Percentiles rank a stretch among this genome's conserved stretches.
phyloP scores from a whole-genome alignment of 352 stramenopile genomes.

The Phytophthora cryptogea region DNA sequence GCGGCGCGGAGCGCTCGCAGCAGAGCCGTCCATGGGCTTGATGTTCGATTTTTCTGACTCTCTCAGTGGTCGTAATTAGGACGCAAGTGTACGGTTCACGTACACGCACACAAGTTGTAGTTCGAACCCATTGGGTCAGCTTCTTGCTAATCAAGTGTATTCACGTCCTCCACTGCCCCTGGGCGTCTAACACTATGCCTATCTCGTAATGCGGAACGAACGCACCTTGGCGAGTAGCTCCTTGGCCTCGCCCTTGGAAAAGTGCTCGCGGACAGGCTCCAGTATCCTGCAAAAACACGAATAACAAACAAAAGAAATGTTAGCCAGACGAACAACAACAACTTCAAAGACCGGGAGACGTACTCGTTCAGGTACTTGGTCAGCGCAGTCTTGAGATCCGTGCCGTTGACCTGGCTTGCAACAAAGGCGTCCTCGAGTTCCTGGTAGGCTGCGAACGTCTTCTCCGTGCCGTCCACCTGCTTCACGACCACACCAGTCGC shows the following conservation, averaged over 20 bases:
- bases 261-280: slow-evolving; percentile 97
- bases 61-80: not conserved
- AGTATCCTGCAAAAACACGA: slow-evolving; percentile 75
- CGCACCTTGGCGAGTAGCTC: slow-evolving; percentile 96
- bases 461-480: slow-evolving; percentile 47
- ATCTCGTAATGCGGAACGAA: slow-evolving; percentile 96
- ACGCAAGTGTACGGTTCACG: not conserved
- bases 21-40: slow-evolving; percentile 4
- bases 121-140: not conserved
- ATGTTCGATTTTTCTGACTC: not conserved
- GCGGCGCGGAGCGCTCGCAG: slow-evolving; percentile 3
- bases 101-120: too few relatives aligned
- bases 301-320: slow-evolving; percentile 14
- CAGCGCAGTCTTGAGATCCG: slow-evolving; percentile 94
- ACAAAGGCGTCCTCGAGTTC: slow-evolving; percentile 93
- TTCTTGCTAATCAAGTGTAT: not conserved
- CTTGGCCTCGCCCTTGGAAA: slow-evolving; percentile 94
- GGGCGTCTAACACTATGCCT: slow-evolving; percentile 33
- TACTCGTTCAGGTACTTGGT: slow-evolving; percentile 93
- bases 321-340: slow-evolving; percentile 9
- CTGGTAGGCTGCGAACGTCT: slow-evolving; percentile 90
- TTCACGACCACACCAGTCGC: slow-evolving; percentile 54
- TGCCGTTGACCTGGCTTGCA: slow-evolving; percentile 88
- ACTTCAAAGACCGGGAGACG: slow-evolving; percentile 23
- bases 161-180: not conserved